Base-by-base conservation (phyloP, 2,329 filamentous ascomycete species). In the Tolypocladium endophyticum region DNA sequence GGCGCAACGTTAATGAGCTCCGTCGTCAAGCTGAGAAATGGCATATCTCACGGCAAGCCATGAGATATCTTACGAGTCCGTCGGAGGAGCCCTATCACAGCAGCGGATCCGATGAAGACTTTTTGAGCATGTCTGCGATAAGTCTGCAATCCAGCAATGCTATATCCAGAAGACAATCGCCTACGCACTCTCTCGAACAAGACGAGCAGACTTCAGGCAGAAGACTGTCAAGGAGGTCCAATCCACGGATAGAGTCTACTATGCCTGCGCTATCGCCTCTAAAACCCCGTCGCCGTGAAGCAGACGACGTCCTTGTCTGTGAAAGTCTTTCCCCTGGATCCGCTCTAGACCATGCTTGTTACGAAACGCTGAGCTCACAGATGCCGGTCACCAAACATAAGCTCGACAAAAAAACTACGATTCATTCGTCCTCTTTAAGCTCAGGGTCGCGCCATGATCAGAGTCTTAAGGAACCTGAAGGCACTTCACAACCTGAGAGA, bases 11-110 rank as follows among this genome's bases (percentile, higher is more conserved):
- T 53, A 66, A 70, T 56, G 63, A 67, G 47, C 62, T 73, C 1
- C 69, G 71, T 57, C 69, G 70, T 3, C 70, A 74, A 61, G 68
- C 70, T 9, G 63, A 72, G 45, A 69, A 71, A 30, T 67, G 76
- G 6, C 68, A 73, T 57, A 66, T 66, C 55, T 64, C 68, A 23
- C 67, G 70, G 36, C 73, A 75, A 60, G 71, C 72, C 59, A 64
- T 70, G 53, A 70, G 73, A 53, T 71, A 74, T 53, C 64, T 75
- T 16, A 66, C 69, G 18, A 67, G 66, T 43, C 62, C 38, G 4
- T 12, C 38, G 20, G 41, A 43, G 8, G 16, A 35, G 35, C n/a
- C 43, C 20, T 36, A 57, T 30, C 8, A 11, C 25, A 43, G 38
- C 23, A 55, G 38, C n/a, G 58, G 41, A n/a, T 33, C 43, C 4